Evolutionary conservation across 257 asterid genomes (phyloP).

Genomic region (Perilla frutescens): DNA sequence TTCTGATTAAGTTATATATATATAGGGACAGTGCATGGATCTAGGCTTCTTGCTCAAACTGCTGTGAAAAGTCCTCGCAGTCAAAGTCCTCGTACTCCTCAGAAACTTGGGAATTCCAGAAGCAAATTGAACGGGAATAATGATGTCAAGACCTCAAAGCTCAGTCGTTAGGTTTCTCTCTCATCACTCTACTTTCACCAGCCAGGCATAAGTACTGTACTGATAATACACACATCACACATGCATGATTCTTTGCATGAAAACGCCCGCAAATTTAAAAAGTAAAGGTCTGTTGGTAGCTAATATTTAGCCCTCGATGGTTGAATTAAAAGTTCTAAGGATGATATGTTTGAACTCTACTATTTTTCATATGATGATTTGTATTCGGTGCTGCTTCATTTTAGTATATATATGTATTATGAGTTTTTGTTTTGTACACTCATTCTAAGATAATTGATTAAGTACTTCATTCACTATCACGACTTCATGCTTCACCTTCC

Average conservation of each 20-base stretch:
- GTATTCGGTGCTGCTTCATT: no score
- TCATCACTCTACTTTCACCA: slow-evolving; percentile 27
- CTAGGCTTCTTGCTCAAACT: slow-evolving; percentile 52
- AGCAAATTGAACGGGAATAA: slow-evolving; percentile 41
- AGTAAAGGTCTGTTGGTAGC: neutral
- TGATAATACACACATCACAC: slow-evolving; percentile 34
- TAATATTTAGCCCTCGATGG: neutral
- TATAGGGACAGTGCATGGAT: slow-evolving; percentile 52
- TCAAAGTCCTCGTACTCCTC: slow-evolving; percentile 43
- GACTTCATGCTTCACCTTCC: no score
- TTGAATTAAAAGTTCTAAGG: no score
- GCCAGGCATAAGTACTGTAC: neutral
- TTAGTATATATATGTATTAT: no score
- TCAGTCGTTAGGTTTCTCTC: slow-evolving; percentile 37
- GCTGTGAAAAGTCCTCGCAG: slow-evolving; percentile 43
- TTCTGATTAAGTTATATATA: neutral
- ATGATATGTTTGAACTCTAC: no score
- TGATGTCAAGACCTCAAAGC: slow-evolving; percentile 45
- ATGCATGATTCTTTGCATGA: slow-evolving; percentile 10
- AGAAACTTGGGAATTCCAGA: slow-evolving; percentile 54
- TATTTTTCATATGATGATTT: no score
- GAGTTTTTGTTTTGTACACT: no score
- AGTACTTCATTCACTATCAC: no score
- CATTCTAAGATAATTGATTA: no score
- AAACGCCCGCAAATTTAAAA: slow-evolving; percentile 1